Percentiles rank a stretch among this genome's conserved stretches.
Evolutionary conservation across 495 filamentous ascomycete genomes (phyloP).

Genomic region (Cercophora newfieldiana): DNA sequence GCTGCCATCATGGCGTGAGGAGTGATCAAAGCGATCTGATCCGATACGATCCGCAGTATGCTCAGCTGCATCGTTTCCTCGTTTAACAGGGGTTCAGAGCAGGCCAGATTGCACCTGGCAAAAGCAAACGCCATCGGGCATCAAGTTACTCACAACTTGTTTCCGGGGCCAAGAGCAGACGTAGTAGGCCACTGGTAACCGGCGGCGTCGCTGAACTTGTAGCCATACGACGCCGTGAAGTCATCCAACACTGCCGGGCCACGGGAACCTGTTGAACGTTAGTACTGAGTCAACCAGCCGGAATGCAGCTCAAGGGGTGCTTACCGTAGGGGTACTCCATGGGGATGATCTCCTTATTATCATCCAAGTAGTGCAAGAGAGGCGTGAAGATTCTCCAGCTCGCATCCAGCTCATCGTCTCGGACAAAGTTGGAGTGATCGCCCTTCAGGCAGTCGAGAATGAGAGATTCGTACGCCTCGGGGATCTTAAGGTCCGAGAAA

Average conservation of each 20-base stretch:
- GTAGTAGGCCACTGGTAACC: conserved; percentile 93
- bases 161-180: conserved; percentile 54
- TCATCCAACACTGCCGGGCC: conserved; percentile 96
- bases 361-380: conserved; percentile 94
- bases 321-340: conserved; percentile 99
- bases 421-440: conserved; percentile 99
- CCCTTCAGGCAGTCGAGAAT: conserved; percentile 98
- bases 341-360: conserved; percentile 97
- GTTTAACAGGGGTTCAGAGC: conserved; percentile 28
- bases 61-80: conserved; percentile 21
- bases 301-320: conserved; percentile 30
- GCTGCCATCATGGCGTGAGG: neutral
- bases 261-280: conserved; percentile 65
- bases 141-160: conserved; percentile 64
- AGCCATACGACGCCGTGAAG: conserved; percentile 96
- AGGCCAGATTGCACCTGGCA: neutral
- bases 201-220: conserved; percentile 96
- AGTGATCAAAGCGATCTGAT: conserved; percentile 2
- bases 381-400: conserved; percentile 99
- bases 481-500: conserved; percentile 99
- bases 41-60: conserved; percentile 5
- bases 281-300: neutral
- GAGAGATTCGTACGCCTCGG: conserved; percentile 97
- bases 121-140: conserved; percentile 17
- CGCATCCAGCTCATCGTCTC: conserved; percentile 97